Base-by-base conservation (phyloP, 192 early-diverging fungal genomes). In the Gaertneriomyces semiglobifer region DNA sequence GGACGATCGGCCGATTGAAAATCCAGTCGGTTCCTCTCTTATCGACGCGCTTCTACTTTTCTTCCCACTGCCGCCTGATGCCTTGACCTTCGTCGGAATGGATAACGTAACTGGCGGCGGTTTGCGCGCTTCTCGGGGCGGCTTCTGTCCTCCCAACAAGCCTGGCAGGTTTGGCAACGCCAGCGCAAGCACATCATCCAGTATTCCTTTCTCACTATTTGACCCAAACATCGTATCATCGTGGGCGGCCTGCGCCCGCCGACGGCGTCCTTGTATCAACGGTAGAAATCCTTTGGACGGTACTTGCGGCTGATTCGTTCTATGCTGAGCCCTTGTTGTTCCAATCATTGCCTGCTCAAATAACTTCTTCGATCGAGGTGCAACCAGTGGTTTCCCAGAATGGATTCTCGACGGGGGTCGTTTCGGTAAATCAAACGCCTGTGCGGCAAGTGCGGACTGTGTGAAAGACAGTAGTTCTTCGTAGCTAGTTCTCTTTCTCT, bases 181-280 rank as follows among this genome's bases (percentile, higher is more conserved):
- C 14, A 58, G 33, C 8, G 39, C 65, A 58, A 58, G 41, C 38
- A 66, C 7, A 58, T 59, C 65, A 44, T 66, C 65, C 43, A 66
- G 39, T 19, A 66, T 39, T 12, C 65, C 65, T 52, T 39, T 66
- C 16, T 66, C 65, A 14, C 56, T 38, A 16, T 16, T 58, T 11
- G 33, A 38, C 12, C 55, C n/a, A 58, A 53, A 66, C n/a, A 66
- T 11, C 40, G n/a, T 16, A 42, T 66, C 55, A 7, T n/a, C 43
- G 20, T 1, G 14, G 5, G 4, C 42, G 2, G 44, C 43, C 25
- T 46, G 18, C 11, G 18, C 12, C 65, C 18, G 14, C 19, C 55
- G 11, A 1, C 44, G 54, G 18, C 63, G 63, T 40, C 54, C 50
- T 58, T 66, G 65, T 40, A 66, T 10, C 5, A 66, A 41, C 1